phyloP scores from a whole-genome alignment of 495 filamentous ascomycete genomes.

The Neurospora sp. region DNA sequence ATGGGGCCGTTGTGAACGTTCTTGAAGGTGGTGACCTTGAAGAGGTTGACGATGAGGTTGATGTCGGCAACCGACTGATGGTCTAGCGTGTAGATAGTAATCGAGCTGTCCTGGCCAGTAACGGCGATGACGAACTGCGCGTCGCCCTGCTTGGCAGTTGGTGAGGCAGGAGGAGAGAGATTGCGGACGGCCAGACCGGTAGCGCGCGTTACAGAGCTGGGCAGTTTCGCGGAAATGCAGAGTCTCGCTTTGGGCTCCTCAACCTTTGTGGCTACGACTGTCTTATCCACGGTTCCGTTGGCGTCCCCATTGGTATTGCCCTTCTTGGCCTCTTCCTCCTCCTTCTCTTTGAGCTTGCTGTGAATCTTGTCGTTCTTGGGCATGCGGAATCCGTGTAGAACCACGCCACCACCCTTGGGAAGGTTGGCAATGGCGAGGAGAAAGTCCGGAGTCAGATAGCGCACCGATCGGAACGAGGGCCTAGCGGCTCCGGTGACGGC shows the following conservation, averaged over 20 bases:
- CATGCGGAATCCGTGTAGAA: constrained; percentile 43
- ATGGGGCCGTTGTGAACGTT: constrained; percentile 77
- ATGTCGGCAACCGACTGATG: constrained; percentile 32
- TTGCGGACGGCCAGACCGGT: constrained; percentile 66
- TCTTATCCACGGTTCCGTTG: not conserved
- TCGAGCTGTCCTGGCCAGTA: constrained; percentile 71
- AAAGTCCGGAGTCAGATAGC: constrained; percentile 72
- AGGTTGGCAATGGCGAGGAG: constrained; percentile 51
- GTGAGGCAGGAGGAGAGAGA: constrained; percentile 42
- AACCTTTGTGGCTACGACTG: not conserved
- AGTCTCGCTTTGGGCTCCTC: constrained; percentile 31
- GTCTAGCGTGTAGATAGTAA: constrained; percentile 67
- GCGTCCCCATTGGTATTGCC: not conserved
- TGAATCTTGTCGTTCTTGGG: constrained; percentile 25
- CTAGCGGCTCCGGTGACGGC: constrained; percentile 35
- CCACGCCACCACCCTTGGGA: constrained; percentile 33
- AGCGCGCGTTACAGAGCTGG: constrained; percentile 36
- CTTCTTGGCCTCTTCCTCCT: constrained; percentile 14
- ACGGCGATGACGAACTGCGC: constrained; percentile 73
- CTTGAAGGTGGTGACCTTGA: constrained; percentile 51
- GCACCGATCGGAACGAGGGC: constrained; percentile 53
- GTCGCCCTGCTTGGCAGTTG: constrained; percentile 36
- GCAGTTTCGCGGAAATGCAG: constrained; percentile 30
- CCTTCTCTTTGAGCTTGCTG: constrained; percentile 34
- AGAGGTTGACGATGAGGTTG: constrained; percentile 47